Evolutionary conservation across 2,329 filamentous ascomycete genomes (phyloP), one percentile per base, ranked within the genome.

Genomic region (Fusarium penzigii): DNA sequence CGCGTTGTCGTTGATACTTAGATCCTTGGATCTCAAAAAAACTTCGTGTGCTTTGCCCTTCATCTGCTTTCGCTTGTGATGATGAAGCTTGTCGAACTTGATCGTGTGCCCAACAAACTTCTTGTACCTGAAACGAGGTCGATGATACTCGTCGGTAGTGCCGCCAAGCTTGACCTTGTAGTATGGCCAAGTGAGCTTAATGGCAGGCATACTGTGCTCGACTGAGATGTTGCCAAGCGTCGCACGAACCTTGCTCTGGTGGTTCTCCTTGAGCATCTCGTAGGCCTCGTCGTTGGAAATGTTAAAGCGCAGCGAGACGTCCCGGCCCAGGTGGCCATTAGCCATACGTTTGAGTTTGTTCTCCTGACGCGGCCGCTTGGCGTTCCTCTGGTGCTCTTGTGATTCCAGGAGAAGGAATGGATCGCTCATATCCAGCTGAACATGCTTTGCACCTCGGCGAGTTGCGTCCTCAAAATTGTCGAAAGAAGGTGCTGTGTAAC

Each of bases 231-330:
- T 93, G 42, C 92, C 91, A 55, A 99, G 83, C 2, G 91, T 96
- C 47, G 92, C 94, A 61, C 94, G 86, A 55, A 99, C 90, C 72
- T 96, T 97, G 79, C 90, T 92, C 74, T 96, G 91, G 67, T 96
- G 92, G 67, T 97, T 97, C 71, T 96, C 92, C 72, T 97, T 97
- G 42, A 99, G 82, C 54, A 92, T 85, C 67, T 97, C 92, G 70
- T 99, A 99, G 2, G 92, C 92, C 53, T 94, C 89, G 66, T 99
- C 94, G 58, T 97, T 97, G 29, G 92, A 96, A 52, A 95, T 89
- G 68, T 97, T 97, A 79, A 96, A 99, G 40, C 93, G 87, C 61
- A 88, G 84, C 38, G 84, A 84, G 36, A 96, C 81, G 50, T 90
- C 86, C 49, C 87, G 88, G 3, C 86, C 85, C 40, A 91, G 75